Evolutionary conservation across 1,139 yeast genomes (phyloP).

Genomic region (Torulaspora pretoriensis): DNA sequence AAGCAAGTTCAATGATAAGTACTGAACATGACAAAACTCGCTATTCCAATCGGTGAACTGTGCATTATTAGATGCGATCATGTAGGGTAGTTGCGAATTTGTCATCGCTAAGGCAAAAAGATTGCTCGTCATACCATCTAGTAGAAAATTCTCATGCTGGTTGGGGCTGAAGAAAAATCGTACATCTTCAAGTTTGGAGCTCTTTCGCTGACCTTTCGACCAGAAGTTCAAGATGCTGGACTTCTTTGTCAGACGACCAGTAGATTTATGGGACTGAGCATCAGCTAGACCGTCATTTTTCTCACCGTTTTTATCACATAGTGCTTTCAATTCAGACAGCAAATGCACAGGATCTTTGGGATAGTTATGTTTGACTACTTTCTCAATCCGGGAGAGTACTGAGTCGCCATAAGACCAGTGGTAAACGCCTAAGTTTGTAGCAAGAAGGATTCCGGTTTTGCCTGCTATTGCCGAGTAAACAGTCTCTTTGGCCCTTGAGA

Average conservation of each 20-base stretch:
- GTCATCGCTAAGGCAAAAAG: conserved; percentile 17
- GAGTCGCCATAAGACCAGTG: conserved; percentile 23
- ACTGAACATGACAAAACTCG: conserved; percentile 19
- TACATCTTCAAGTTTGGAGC: conserved; percentile 1
- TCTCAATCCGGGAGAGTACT: conserved; percentile 20
- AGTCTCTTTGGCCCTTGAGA: conserved; percentile 23
- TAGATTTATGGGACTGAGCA: conserved; percentile 11
- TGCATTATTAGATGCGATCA: conserved; percentile 18
- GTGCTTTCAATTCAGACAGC: conserved; percentile 16
- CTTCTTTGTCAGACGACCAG: conserved; percentile 18
- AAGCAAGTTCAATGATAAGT: conserved; percentile 23
- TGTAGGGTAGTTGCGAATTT: conserved; percentile 10
- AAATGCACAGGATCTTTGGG: conserved; percentile 25
- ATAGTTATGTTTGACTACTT: conserved; percentile 20
- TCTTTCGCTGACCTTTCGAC: conserved; percentile 10
- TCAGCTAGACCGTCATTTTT: conserved; percentile 5
- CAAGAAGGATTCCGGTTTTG: conserved; percentile 20
- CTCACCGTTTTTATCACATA: conserved; percentile 2
- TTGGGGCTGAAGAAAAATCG: conserved; percentile 20
- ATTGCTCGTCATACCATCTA: conserved; percentile 28
- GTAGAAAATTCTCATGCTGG: conserved; percentile 10
- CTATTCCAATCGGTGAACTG: conserved; percentile 25
- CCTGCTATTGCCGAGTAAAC: conserved; percentile 21
- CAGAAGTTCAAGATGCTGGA: conserved; percentile 21
- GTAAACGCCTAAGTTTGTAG: conserved; percentile 27